These are phyloP conservation scores for Penicillium olsonii DNA, from an alignment of 2,329 filamentous ascomycete species.

Conservation along the genomic window DNA sequence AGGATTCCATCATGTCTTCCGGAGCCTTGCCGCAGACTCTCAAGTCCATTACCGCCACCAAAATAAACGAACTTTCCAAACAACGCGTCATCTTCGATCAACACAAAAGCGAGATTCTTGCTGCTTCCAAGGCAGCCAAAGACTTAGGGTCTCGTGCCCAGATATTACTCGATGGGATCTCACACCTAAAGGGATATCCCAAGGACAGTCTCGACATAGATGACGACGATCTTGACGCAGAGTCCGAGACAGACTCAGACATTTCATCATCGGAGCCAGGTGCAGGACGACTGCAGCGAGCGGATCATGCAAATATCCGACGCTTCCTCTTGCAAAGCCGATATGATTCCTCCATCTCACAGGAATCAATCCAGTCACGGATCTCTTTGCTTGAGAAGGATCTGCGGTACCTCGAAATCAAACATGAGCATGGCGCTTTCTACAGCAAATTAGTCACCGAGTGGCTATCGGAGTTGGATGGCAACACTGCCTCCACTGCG, in stretches of 20 bases:
- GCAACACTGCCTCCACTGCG: slow-evolving; percentile 12
- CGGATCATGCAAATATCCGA: slow-evolving; percentile 47
- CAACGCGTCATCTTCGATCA: slow-evolving; percentile 53
- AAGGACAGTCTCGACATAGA: slow-evolving; percentile 39
- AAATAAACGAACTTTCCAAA: slow-evolving; percentile 58
- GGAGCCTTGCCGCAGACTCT: slow-evolving; percentile 54
- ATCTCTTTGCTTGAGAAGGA: slow-evolving; percentile 51
- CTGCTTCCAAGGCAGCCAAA: slow-evolving; percentile 30
- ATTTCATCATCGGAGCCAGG: slow-evolving; percentile 31
- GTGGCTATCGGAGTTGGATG: slow-evolving; percentile 48
- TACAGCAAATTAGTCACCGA: slow-evolving; percentile 59
- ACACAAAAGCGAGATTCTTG: slow-evolving; percentile 47
- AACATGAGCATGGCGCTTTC: slow-evolving; percentile 58
- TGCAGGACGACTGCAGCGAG: slow-evolving; percentile 24
- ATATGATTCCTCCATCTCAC: slow-evolving; percentile 56
- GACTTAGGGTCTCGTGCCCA: slow-evolving; percentile 35
- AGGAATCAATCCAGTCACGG: slow-evolving; percentile 48
- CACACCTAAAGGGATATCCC: slow-evolving; percentile 39
- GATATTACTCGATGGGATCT: slow-evolving; percentile 40
- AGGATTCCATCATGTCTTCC: slow-evolving; percentile 29
- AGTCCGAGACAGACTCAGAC: slow-evolving; percentile 6
- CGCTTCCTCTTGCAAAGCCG: slow-evolving; percentile 56
- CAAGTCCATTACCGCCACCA: slow-evolving; percentile 57
- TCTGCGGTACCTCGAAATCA: slow-evolving; percentile 53
- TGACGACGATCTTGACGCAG: slow-evolving; percentile 28